Evolutionary conservation across 352 stramenopile genomes (phyloP), one percentile per base, ranked within the genome.

Genomic region (Pseudoperonospora humuli): DNA sequence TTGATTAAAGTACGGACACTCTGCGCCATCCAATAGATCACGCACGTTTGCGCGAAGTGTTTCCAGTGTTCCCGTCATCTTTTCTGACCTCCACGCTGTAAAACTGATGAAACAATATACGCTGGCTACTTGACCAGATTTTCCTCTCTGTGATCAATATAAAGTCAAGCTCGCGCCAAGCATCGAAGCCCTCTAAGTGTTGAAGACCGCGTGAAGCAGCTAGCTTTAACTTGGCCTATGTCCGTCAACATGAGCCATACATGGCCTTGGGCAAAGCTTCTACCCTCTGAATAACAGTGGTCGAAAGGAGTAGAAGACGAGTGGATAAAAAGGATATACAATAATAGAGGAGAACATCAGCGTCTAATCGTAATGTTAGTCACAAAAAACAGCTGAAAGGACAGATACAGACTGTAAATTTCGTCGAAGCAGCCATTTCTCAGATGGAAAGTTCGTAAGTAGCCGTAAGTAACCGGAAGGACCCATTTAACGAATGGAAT

Each of bases 61-160:
- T 27, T 27, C 23, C 10, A 27, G 23, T 8, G 23, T 27, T 5
- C 23, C 3, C 23, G n/a, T n/a, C n/a, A n/a, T n/a, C n/a, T n/a
- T n/a, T n/a, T n/a, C n/a, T n/a, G n/a, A n/a, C n/a, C n/a, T n/a
- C n/a, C n/a, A n/a, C 23, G 23, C 10, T 27, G 23, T 27, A 34
- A 35, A n/a, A n/a, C n/a, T 44, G 32, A 39, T 19, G n/a, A 39
- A 54, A 59, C 25, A 45, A 48, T 2, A 50, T 33, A 34, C 7
- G 39, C 21, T 5, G 9, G 35, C 14, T 21, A 27, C 6, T 27
- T 5, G 3, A 27, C 23, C 1, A 27, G 23, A 5, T 27, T 27
- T 27, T 4, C 10, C 23, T 27, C 23, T 1, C 23, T 27, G 23
- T 4, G 23, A 8, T 27, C 23, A 27, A 5, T 27, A 27, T 8